Base-by-base conservation (phyloP, 805 yeast species). In the Brettanomyces naardenensis region DNA sequence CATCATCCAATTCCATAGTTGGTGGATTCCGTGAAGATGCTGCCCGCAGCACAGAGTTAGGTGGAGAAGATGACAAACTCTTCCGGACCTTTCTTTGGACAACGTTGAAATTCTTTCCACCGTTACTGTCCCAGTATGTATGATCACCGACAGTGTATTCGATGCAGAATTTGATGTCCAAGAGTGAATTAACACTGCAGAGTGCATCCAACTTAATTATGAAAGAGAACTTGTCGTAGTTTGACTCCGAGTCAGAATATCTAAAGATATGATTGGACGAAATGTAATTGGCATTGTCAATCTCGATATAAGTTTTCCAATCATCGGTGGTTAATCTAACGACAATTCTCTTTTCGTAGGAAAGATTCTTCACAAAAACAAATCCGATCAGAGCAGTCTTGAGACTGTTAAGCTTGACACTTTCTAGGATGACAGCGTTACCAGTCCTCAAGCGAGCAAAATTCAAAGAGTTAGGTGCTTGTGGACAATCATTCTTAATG, bases 261-360 rank as follows among this genome's bases (percentile, higher is more conserved):
- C 68, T 49, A 70, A 66, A 60, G 26, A 59, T 57, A 43, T 60
- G 62, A 35, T 60, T 60, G 18, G 65, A 60, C 2, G 64, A 59
- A 25, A 60, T 60, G 45, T 60, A 60, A 39, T 58, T 60, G 14
- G 60, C 51, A 40, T 48, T 53, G 19, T 54, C 59, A 37, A 59
- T 48, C 35, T 58, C 61, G 22, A 51, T 38, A 36, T 48, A 54
- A 14, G 49, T 45, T 35, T 64, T 59, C 73, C 73, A 78, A 40
- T 63, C 53, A 55, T 77, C 71, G 38, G 63, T 56, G 4, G 80
- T 67, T 41, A 74, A 54, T 48, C 72, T 74, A 26, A 77, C 49
- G 27, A 58, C 52, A 32, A 68, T 57, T 36, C 54, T 56, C 47
- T 68, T 68, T 37, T 63, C 60, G 48, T 59, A 68, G 0, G 64